These are phyloP conservation scores for Leptographium wingfieldii DNA, from an alignment of 2,329 filamentous ascomycete species.

Conservation along the genomic window DNA sequence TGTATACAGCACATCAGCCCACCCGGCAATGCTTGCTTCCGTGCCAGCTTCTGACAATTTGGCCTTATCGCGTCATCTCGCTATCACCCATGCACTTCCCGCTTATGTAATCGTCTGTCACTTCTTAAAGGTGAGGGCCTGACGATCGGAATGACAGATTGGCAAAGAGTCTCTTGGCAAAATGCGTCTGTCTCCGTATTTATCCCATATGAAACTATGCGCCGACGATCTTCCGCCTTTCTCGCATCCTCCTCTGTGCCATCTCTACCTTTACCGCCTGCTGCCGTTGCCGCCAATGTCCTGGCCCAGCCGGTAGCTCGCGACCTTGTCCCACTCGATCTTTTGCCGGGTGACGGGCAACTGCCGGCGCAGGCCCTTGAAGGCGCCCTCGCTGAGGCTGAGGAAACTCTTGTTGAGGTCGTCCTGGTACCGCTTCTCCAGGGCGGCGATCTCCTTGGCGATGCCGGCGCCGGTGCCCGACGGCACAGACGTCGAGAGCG, in stretches of 20 bases:
- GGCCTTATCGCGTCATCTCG: neutral
- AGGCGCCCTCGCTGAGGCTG: conserved; percentile 80
- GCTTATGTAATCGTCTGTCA: neutral
- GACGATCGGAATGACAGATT: no score
- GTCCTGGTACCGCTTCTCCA: conserved; percentile 91
- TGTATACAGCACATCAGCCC: neutral
- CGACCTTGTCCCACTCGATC: conserved; percentile 98
- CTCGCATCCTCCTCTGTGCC: neutral
- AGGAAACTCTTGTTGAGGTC: conserved; percentile 87
- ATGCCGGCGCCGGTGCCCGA: conserved; percentile 55
- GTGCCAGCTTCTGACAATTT: neutral
- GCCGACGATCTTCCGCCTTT: neutral
- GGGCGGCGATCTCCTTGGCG: conserved; percentile 61
- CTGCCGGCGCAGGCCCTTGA: conserved; percentile 86
- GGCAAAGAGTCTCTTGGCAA: no score
- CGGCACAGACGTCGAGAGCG: conserved; percentile 48
- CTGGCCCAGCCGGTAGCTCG: conserved; percentile 76
- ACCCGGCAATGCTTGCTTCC: neutral
- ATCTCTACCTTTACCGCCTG: conserved; percentile 26
- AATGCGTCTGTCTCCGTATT: no score
- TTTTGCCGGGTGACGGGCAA: conserved; percentile 94
- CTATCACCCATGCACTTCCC: neutral
- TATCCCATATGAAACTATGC: no score
- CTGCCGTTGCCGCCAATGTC: conserved; percentile 60
- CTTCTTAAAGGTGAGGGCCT: no score